Conservation (phyloP, 2,329 filamentous ascomycete species). For the Graphilbum ipis-grandicollis region DNA sequence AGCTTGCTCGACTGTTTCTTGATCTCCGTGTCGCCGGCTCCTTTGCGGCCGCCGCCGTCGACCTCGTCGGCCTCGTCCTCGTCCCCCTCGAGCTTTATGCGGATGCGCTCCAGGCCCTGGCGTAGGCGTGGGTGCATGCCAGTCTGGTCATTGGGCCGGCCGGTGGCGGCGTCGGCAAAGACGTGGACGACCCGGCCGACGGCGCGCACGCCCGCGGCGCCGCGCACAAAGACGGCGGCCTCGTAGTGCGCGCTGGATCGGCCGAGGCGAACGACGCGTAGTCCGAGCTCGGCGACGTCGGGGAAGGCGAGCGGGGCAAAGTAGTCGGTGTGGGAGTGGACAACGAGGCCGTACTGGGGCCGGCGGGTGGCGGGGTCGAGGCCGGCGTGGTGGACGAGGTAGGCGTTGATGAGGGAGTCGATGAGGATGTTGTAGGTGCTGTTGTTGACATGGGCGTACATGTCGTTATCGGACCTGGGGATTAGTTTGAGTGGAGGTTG, state of each 20-base stretch:
- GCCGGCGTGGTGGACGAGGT: slow-evolving; percentile 62
- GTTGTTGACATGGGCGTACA: slow-evolving; percentile 91
- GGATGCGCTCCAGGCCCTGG: slow-evolving; percentile 38
- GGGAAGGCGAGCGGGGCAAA: slow-evolving; percentile 71
- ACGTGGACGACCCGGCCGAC: slow-evolving; percentile 80
- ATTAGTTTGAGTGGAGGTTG: neutral
- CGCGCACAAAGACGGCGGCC: slow-evolving; percentile 67
- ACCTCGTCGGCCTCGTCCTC: slow-evolving; percentile 1
- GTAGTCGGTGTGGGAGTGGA: slow-evolving; percentile 73
- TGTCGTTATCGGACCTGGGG: slow-evolving; percentile 74
- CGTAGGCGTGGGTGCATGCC: slow-evolving; percentile 48
- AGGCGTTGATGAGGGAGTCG: slow-evolving; percentile 80
- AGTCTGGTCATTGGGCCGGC: slow-evolving; percentile 39
- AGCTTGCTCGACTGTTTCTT: neutral
- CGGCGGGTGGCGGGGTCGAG: slow-evolving; percentile 53
- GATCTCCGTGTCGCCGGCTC: neutral
- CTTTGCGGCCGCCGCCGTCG: neutral
- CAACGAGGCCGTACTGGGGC: slow-evolving; percentile 64
- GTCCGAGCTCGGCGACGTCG: slow-evolving; percentile 59
- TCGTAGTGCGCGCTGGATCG: slow-evolving; percentile 83
- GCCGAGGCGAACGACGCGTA: slow-evolving; percentile 71
- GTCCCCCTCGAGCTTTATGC: slow-evolving; percentile 14
- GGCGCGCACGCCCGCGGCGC: slow-evolving; percentile 56
- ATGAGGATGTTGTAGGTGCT: slow-evolving; percentile 74
- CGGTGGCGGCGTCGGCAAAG: slow-evolving; percentile 61